A percentile compares a stretch with the other conserved stretches of the same genome.
Evolutionary conservation across 306 rosid species (phyloP).

Genomic region (Sicyos edulis): DNA sequence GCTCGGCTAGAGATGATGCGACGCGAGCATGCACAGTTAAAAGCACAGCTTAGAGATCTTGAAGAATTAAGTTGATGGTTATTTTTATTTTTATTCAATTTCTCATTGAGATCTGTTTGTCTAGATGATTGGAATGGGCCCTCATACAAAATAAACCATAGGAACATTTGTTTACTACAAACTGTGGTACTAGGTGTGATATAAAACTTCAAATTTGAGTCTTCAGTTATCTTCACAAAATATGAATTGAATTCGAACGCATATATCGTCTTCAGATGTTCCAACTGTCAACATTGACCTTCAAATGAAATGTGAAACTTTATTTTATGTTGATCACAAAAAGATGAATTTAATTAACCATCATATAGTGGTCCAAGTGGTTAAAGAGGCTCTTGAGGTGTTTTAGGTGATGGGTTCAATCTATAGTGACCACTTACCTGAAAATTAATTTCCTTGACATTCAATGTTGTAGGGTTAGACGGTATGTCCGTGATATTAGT

Average conservation of each 20-base stretch:
- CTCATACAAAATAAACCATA: background rate
- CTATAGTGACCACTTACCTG: no score
- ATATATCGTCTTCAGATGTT: background rate
- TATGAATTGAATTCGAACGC: background rate
- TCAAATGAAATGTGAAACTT: background rate
- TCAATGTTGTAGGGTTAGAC: no score
- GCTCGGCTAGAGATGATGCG: slow-evolving; percentile 78
- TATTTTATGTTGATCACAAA: no score
- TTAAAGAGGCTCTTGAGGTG: no score
- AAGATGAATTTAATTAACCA: no score
- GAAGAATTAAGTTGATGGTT: slow-evolving; percentile 27
- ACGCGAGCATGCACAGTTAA: slow-evolving; percentile 57
- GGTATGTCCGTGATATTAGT: no score
- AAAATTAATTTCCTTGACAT: no score
- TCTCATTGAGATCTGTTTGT: background rate
- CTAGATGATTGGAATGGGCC: background rate
- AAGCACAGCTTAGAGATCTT: slow-evolving; percentile 57
- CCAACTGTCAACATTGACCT: background rate
- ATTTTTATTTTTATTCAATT: background rate
- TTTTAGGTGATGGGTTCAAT: no score
- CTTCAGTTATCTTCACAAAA: background rate
- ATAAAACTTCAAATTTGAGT: background rate
- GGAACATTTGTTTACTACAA: background rate
- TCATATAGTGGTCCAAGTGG: no score
- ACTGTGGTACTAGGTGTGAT: background rate